Conservation (phyloP, 345 rosid species). For the Ceriops decandra region DNA sequence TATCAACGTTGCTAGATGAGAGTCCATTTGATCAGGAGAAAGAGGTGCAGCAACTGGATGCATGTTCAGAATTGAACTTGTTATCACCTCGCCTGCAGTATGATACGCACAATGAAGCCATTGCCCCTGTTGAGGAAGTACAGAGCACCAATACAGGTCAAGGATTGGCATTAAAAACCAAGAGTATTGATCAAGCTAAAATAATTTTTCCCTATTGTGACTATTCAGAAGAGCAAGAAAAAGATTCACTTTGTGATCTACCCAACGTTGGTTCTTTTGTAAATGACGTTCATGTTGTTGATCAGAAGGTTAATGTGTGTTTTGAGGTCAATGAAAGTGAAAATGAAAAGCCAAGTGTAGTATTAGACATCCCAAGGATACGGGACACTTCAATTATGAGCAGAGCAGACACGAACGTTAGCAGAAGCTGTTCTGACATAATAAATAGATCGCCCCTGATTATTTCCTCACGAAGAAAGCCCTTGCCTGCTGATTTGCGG, state of each 20-base stretch:
- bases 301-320: slow-evolving; percentile 30
- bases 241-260: slow-evolving; percentile 2
- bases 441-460: slow-evolving; percentile 28
- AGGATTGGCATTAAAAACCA: slow-evolving; percentile 20
- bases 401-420: slow-evolving; percentile 26
- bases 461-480: slow-evolving; percentile 26
- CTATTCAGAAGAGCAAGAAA: slow-evolving; percentile 21
- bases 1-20: slow-evolving; percentile 14
- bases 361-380: slow-evolving; percentile 22
- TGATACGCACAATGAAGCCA: slow-evolving; percentile 25
- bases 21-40: slow-evolving; percentile 16
- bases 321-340: slow-evolving; percentile 21
- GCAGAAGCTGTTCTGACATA: slow-evolving; percentile 43
- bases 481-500: slow-evolving; percentile 34
- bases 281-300: slow-evolving; percentile 58
- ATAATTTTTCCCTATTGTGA: slow-evolving; percentile 14
- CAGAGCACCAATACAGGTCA: slow-evolving; percentile 9
- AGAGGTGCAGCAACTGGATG: slow-evolving; percentile 17
- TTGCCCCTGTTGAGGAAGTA: slow-evolving; percentile 19
- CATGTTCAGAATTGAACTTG: slow-evolving; percentile 3
- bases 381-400: slow-evolving; percentile 19
- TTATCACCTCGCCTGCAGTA: slow-evolving; percentile 11
- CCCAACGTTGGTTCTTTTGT: slow-evolving; percentile 20
- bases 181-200: slow-evolving; percentile 14
- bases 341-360: slow-evolving; percentile 20